Evolutionary conservation across 129 eudicot genomes (phyloP), one percentile per base, ranked within the genome.

Genomic region (Escallonia herrerae): DNA sequence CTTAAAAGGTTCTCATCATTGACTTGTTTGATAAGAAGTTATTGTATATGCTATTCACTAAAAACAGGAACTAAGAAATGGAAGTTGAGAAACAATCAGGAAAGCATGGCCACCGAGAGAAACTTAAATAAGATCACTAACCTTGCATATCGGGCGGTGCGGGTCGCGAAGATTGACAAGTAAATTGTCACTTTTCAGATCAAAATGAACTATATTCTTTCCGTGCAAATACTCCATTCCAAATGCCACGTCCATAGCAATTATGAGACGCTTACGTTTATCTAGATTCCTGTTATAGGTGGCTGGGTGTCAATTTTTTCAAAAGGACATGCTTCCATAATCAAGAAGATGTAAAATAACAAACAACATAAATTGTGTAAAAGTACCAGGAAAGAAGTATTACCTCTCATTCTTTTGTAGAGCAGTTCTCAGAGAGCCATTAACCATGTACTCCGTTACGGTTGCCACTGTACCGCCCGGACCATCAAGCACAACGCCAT

Each of bases 401-500:
- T 72, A 81, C 85, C 81, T 83, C 43, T 73, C 85, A 64, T 85
- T 85, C 72, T 73, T 79, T 58, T 69, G 74, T 33, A 82, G 69
- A 70, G 76, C 86, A 73, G 72, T 84, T 67, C 86, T 86, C 5
- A 86, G 82, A 68, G 91, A 85, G 39, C 91, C 91, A 67, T 81
- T 82, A 64, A 79, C 87, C 91, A 85, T 85, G 76, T 58, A 85
- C 60, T 85, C 93, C 56, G 93, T 85, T 46, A 85, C 87, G 45
- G 93, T 85, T 37, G 93, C 87, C 62, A 85, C 81, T 10, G 85
- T 78, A 47, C 80, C 85, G 4, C 81, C 87, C 1, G 91, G 91
- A 15, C 93, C 93, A 74, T 85, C 88, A 40, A 74, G 83, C 55
- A 85, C 93, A 54, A 85, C 81, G 65, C 93, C 93, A 58, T 85